These are phyloP conservation scores for Adansonia gregorii DNA, from an alignment of 441 rosid genomes.

Conservation along the genomic window DNA sequence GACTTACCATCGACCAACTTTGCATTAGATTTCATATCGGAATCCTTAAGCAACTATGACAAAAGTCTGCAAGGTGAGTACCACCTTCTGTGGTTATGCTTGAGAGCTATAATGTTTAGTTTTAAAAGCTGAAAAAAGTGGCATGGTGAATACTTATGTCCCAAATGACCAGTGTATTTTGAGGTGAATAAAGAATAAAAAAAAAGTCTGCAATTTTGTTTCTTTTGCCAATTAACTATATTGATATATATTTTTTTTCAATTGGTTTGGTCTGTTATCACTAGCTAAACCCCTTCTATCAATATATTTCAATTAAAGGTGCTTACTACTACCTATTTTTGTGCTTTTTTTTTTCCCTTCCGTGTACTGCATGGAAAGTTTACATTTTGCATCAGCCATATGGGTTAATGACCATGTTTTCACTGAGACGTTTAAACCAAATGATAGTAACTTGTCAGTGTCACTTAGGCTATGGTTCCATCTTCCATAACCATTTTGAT, in stretches of 20 bases:
- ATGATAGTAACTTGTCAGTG: not conserved
- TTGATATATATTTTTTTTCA: not conserved
- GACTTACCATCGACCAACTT: not conserved
- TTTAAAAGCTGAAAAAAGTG: slow-evolving; percentile 1
- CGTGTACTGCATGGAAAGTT: not conserved
- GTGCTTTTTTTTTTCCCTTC: not conserved
- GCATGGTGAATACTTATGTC: not conserved
- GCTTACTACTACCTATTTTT: not conserved
- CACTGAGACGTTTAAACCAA: not conserved
- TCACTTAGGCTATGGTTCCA: not conserved
- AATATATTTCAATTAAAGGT: slow-evolving; percentile 6
- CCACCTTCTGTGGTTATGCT: not conserved
- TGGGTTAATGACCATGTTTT: not conserved
- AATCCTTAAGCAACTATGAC: not conserved
- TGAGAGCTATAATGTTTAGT: not conserved
- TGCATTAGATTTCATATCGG: not conserved
- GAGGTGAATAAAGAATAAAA: not conserved
- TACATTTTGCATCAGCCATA: slow-evolving; percentile 6
- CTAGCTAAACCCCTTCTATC: not conserved
- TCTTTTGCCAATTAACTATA: not conserved
- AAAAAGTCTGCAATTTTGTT: not conserved
- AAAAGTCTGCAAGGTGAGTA: slow-evolving; percentile 10
- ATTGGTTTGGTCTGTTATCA: not conserved
- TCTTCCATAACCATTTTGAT: not conserved
- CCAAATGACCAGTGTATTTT: not conserved